Evolutionary conservation across 495 filamentous ascomycete species (phyloP).

Genomic region (Aspergillus heteromorphus): DNA sequence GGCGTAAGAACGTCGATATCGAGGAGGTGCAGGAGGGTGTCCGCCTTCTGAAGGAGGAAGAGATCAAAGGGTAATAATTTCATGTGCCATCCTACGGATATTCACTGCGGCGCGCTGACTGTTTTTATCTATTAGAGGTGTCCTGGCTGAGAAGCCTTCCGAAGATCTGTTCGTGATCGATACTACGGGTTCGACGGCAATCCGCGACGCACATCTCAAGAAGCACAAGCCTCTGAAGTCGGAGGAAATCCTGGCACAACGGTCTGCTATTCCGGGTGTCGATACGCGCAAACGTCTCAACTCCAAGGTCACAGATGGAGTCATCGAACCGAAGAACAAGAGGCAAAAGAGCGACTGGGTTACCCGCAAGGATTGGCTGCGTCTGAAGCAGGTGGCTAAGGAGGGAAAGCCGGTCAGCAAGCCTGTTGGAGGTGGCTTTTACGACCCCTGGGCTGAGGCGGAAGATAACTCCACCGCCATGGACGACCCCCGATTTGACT

Average conservation of each 20-base stretch:
- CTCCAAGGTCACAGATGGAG: constrained; percentile 53
- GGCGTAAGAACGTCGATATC: constrained; percentile 96
- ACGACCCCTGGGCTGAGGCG: constrained; percentile 73
- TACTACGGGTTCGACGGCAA: constrained; percentile 56
- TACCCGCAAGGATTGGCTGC: constrained; percentile 69
- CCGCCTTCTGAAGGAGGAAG: constrained; percentile 75
- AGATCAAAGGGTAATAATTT: constrained; percentile 70
- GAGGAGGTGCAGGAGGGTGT: constrained; percentile 78
- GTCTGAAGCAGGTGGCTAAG: constrained; percentile 72
- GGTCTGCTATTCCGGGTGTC: constrained; percentile 75
- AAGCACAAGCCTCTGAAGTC: constrained; percentile 70
- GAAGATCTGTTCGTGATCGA: constrained; percentile 81
- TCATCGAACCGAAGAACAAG: constrained; percentile 65
- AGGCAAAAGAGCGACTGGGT: constrained; percentile 69
- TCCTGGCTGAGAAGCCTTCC: constrained; percentile 72
- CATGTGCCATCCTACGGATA: background rate
- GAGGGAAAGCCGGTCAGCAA: constrained; percentile 57
- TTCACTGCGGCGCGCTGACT: constrained; percentile 3
- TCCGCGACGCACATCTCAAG: constrained; percentile 59
- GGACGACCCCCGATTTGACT: constrained; percentile 51
- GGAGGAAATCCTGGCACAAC: constrained; percentile 83
- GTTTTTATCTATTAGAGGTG: constrained; percentile 51
- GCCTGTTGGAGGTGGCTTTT: constrained; percentile 46
- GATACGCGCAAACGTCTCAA: constrained; percentile 67
- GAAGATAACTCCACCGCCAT: constrained; percentile 34